Conservation (phyloP, 805 yeast species). For the Candida krabiensis region DNA sequence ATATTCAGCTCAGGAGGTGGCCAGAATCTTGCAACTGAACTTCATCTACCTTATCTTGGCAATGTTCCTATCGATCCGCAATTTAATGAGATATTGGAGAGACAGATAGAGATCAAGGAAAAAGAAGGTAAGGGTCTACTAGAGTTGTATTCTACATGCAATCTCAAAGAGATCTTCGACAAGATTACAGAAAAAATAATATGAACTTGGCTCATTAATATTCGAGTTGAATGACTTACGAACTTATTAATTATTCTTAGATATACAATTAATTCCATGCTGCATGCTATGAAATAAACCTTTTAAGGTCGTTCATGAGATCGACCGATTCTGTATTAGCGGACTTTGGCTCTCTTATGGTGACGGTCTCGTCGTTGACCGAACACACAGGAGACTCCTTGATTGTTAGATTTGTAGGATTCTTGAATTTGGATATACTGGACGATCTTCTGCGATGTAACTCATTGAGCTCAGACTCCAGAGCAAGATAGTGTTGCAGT, state of each 20-base stretch:
- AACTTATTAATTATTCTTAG: not conserved
- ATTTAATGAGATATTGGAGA: slow-evolving; percentile 86
- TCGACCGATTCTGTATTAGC: slow-evolving; percentile 4
- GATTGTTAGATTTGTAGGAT: slow-evolving; percentile 20
- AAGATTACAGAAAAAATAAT: slow-evolving; percentile 39
- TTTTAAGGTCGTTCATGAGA: slow-evolving; percentile 12
- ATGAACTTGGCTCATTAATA: not conserved
- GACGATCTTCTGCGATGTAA: slow-evolving; percentile 19
- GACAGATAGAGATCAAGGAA: slow-evolving; percentile 62
- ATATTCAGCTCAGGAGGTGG: slow-evolving; percentile 97
- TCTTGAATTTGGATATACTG: slow-evolving; percentile 20
- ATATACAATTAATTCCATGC: not conserved
- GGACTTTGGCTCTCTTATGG: slow-evolving; percentile 10
- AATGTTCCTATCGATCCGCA: slow-evolving; percentile 91
- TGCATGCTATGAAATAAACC: slow-evolving; percentile 4
- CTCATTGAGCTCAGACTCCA: slow-evolving; percentile 29
- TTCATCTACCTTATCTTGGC: slow-evolving; percentile 71
- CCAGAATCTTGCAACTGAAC: slow-evolving; percentile 57
- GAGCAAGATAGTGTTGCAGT: slow-evolving; percentile 25
- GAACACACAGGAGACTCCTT: slow-evolving; percentile 20
- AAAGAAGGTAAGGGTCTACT: slow-evolving; percentile 35
- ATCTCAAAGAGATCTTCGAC: slow-evolving; percentile 44
- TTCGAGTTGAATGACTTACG: not conserved
- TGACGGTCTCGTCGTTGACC: slow-evolving; percentile 15
- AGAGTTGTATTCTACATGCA: slow-evolving; percentile 37